Conservation (phyloP, 169 alveolate species). For the Cryptosporidium muris region DNA sequence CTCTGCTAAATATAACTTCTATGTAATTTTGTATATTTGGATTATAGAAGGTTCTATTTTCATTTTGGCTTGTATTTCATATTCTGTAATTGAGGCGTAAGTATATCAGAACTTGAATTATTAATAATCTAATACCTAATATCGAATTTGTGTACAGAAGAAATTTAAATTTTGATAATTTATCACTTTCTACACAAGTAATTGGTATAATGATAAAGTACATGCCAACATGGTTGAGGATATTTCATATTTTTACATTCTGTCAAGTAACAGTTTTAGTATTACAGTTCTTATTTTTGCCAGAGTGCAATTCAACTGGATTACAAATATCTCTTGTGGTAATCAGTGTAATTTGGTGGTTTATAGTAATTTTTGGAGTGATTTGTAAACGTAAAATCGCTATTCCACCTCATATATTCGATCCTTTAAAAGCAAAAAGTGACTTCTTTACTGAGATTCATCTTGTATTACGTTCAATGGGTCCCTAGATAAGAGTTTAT, state of each 20-base stretch:
- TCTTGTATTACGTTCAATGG: constrained; percentile 51
- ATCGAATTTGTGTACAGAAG: background rate
- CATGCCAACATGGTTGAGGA: constrained; percentile 75
- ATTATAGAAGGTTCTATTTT: constrained; percentile 71
- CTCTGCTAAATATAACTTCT: constrained; percentile 67
- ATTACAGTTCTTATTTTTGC: constrained; percentile 70
- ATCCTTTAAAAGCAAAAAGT: constrained; percentile 54
- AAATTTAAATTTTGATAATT: constrained; percentile 56
- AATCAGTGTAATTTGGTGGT: constrained; percentile 68
- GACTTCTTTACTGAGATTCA: constrained; percentile 59
- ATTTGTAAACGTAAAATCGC: constrained; percentile 47
- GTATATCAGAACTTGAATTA: background rate
- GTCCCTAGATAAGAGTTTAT: constrained; percentile 14
- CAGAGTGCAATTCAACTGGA: constrained; percentile 75
- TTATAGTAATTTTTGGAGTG: constrained; percentile 38
- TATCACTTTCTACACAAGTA: constrained; percentile 51
- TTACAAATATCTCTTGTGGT: constrained; percentile 40
- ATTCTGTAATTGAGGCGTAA: constrained; percentile 67
- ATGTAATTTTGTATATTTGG: constrained; percentile 71
- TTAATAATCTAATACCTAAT: background rate
- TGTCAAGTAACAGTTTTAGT: constrained; percentile 71
- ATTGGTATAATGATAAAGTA: constrained; percentile 73
- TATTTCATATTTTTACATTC: constrained; percentile 72
- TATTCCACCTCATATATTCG: constrained; percentile 65
- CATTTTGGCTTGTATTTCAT: constrained; percentile 57